Conservation (phyloP, 202 grass and related monocot species). For the Schoenoplectus tabernaemontani region DNA sequence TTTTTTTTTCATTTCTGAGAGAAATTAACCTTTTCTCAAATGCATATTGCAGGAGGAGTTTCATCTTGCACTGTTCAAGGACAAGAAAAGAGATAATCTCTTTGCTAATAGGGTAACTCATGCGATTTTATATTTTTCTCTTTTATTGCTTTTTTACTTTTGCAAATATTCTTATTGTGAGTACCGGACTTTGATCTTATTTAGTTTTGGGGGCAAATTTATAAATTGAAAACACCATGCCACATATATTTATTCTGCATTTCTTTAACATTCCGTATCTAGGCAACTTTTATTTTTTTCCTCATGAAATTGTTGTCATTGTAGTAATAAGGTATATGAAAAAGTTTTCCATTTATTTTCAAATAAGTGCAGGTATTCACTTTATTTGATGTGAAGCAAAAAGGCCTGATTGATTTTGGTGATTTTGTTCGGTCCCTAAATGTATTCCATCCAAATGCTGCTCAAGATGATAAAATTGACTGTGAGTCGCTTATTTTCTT, state of each 20-base stretch:
- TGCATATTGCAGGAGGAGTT: constrained; percentile 52
- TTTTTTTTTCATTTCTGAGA: background rate
- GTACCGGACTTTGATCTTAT: background rate
- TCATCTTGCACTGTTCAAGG: constrained; percentile 56
- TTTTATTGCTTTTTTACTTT: background rate
- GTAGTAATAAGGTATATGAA: background rate
- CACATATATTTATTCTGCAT: background rate
- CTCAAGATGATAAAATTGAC: constrained; percentile 52
- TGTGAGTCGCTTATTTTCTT: constrained; percentile 30
- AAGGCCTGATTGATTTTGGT: constrained; percentile 50
- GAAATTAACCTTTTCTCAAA: background rate
- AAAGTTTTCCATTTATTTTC: background rate
- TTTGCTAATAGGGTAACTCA: constrained; percentile 50
- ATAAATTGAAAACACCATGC: background rate
- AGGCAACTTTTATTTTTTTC: background rate
- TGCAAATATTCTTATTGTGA: background rate
- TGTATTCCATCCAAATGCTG: constrained; percentile 58
- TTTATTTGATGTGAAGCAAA: constrained; percentile 53
- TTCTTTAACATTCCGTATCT: background rate
- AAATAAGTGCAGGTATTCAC: constrained; percentile 45
- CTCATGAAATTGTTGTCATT: background rate
- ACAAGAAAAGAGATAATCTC: constrained; percentile 45
- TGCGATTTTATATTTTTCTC: background rate
- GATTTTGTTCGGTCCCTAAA: constrained; percentile 49
- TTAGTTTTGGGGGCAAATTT: background rate